Conservation (phyloP, 768 basidiomycete species). For the Leccinum disarticulatum region DNA sequence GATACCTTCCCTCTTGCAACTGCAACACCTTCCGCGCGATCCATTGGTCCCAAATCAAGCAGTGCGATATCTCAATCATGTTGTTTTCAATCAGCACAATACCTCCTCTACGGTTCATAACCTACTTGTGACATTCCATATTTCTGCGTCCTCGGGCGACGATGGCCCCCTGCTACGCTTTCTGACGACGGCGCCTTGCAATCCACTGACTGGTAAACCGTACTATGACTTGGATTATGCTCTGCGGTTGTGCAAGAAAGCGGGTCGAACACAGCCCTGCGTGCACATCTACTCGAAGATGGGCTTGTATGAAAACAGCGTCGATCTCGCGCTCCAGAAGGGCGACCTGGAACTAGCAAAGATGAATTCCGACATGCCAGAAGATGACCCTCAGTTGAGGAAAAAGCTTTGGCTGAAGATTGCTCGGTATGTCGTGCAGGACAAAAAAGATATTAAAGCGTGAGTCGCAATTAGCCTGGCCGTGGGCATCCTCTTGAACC, state of each 20-base stretch:
- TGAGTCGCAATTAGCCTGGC: constrained; percentile 42
- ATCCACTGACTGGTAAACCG: constrained; percentile 81
- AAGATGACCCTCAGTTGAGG: constrained; percentile 79
- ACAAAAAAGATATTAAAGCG: constrained; percentile 98
- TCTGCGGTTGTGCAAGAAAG: constrained; percentile 83
- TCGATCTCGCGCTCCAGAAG: constrained; percentile 91
- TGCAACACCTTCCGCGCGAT: constrained; percentile 71
- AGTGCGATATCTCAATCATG: constrained; percentile 83
- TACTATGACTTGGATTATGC: constrained; percentile 99
- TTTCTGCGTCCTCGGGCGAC: constrained; percentile 58
- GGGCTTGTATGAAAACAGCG: constrained; percentile 95
- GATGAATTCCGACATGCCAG: constrained; percentile 92
- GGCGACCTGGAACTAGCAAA: constrained; percentile 95
- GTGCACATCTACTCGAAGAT: constrained; percentile 97
- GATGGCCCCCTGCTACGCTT: constrained; percentile 82
- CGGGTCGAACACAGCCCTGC: constrained; percentile 81
- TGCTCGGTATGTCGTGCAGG: constrained; percentile 96
- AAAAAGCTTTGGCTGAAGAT: constrained; percentile 99
- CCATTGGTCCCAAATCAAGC: constrained; percentile 81
- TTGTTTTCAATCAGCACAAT: constrained; percentile 78
- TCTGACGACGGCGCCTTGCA: constrained; percentile 74
- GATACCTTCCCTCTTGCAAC: constrained; percentile 83
- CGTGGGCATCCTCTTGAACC: background rate
- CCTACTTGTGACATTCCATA: constrained; percentile 85
- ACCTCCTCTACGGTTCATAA: constrained; percentile 91